A percentile compares a stretch with the other conserved stretches of the same genome.
Conservation (phyloP, 2,329 filamentous ascomycete genomes). For the Annulohypoxylon truncatum region DNA sequence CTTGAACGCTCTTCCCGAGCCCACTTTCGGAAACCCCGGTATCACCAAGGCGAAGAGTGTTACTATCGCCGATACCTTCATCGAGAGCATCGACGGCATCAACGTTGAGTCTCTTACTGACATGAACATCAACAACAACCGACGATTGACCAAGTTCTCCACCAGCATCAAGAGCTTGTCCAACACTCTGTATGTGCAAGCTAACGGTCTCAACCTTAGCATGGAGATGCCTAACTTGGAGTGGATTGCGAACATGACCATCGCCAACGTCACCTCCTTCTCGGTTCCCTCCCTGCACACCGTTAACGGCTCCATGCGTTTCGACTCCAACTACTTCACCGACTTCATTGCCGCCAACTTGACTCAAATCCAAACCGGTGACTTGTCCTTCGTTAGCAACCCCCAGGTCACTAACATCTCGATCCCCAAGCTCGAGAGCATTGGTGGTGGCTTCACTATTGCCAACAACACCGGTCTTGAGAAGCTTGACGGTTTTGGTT, state of each 20-base stretch:
- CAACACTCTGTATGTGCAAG: constrained; percentile 75
- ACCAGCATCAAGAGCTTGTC: constrained; percentile 83
- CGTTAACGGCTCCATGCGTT: constrained; percentile 83
- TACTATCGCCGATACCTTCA: constrained; percentile 85
- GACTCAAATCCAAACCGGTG: constrained; percentile 70
- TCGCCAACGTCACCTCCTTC: constrained; percentile 82
- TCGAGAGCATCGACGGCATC: constrained; percentile 82
- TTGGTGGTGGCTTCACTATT: constrained; percentile 85
- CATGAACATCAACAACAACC: constrained; percentile 93
- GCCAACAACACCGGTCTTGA: constrained; percentile 85
- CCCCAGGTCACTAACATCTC: constrained; percentile 76
- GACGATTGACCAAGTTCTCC: constrained; percentile 77
- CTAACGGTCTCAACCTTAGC: constrained; percentile 80
- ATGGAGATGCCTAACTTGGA: constrained; percentile 82
- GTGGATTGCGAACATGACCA: constrained; percentile 82
- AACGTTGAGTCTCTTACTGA: constrained; percentile 77
- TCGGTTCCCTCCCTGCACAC: constrained; percentile 76
- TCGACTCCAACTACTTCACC: constrained; percentile 81
- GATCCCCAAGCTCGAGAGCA: constrained; percentile 73
- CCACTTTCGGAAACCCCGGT: constrained; percentile 63
- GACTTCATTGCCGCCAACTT: constrained; percentile 75
- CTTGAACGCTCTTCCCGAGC: constrained; percentile 68
- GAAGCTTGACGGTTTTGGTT: constrained; percentile 73
- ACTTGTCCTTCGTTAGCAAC: constrained; percentile 74
- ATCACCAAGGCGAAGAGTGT: constrained; percentile 77